Conservation (phyloP, 441 rosid genomes). For the Monsonia emarginata region DNA sequence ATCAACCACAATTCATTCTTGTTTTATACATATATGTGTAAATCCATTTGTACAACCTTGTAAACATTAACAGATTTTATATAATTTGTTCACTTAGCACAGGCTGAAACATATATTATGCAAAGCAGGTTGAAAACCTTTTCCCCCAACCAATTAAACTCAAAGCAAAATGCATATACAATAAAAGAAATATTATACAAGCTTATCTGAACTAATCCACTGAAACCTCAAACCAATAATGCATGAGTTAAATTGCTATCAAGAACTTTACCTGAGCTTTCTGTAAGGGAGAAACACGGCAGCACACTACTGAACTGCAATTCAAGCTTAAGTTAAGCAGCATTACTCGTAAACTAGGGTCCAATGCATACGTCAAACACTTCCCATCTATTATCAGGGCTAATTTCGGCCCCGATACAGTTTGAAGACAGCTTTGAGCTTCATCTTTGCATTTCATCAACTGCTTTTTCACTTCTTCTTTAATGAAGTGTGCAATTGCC, state of each 20-base stretch:
- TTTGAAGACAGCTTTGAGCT: conserved; percentile 50
- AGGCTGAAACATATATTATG: background rate
- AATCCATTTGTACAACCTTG: too few species aligned
- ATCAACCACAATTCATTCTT: too few species aligned
- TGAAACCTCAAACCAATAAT: conserved; percentile 1
- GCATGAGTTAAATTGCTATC: background rate
- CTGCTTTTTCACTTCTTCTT: conserved; percentile 71
- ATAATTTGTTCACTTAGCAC: background rate
- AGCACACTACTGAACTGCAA: conserved; percentile 93
- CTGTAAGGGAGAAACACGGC: conserved; percentile 97
- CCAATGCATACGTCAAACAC: conserved; percentile 94
- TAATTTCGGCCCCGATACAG: conserved; percentile 64
- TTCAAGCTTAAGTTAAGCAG: conserved; percentile 91
- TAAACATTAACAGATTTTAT: too few species aligned
- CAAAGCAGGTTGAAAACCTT: background rate
- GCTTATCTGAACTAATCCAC: background rate
- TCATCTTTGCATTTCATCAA: conserved; percentile 75
- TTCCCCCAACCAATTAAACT: background rate
- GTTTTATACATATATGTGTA: too few species aligned
- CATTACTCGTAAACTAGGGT: conserved; percentile 72
- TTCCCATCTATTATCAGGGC: conserved; percentile 92
- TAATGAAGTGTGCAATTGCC: conserved; percentile 78
- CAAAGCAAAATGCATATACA: background rate
- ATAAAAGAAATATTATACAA: background rate
- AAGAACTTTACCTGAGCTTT: conserved; percentile 78